Percentiles rank a stretch among this genome's conserved stretches.
These are phyloP conservation scores for Zea mays DNA, from an alignment of 176 grass and related monocot species.

Conservation along the genomic window DNA sequence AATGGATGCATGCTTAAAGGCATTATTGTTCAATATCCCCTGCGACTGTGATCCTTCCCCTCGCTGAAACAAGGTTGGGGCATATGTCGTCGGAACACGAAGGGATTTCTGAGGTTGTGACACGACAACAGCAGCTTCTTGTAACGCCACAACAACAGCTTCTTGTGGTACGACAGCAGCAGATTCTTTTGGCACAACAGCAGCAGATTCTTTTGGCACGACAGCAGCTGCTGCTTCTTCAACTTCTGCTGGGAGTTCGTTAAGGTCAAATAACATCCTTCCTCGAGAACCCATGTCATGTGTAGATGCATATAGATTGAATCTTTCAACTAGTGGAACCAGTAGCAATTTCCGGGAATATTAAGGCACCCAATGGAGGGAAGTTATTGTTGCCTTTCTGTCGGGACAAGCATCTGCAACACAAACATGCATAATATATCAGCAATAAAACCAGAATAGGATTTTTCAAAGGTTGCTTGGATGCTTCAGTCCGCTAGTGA, in stretches of 20 bases:
- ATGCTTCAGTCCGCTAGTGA: constrained; percentile 42
- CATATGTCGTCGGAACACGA: constrained; percentile 40
- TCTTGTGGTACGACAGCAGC: background rate
- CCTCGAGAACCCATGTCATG: constrained; percentile 92
- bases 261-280: constrained; percentile 97
- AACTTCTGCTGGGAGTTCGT: constrained; percentile 85
- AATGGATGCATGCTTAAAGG: constrained; percentile 73
- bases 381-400: constrained; percentile 35
- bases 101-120: constrained; percentile 81
- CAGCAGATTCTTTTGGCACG: background rate
- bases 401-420: constrained; percentile 47
- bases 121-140: constrained; percentile 36
- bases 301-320: constrained; percentile 94
- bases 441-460: constrained; percentile 35
- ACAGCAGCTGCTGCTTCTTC: constrained; percentile 29
- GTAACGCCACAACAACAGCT: background rate
- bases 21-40: constrained; percentile 78
- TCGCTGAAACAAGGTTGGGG: constrained; percentile 54
- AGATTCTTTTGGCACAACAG: constrained; percentile 24
- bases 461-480: constrained; percentile 40
- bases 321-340: constrained; percentile 31
- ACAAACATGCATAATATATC: constrained; percentile 19
- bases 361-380: constrained; percentile 12
- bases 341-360: constrained; percentile 14
- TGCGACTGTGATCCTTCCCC: constrained; percentile 54